Evolutionary conservation across 352 stramenopile genomes (phyloP).

Genomic region (Pythium grandisporangium): DNA sequence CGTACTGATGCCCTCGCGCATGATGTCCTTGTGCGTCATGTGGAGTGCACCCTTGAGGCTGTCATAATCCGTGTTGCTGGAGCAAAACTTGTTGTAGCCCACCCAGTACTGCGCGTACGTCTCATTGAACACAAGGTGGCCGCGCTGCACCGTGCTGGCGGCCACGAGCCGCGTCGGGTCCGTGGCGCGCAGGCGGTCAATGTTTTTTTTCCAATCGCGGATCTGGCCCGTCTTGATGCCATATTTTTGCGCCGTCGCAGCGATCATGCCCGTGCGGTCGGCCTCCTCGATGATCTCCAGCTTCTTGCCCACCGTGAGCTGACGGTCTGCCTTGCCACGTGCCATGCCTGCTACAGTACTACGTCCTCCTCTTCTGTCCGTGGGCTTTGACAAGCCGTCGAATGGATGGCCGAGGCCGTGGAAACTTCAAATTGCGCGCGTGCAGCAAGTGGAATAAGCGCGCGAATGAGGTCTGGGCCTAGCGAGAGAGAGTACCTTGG

Average conservation of each 20-base stretch:
- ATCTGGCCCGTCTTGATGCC: slow-evolving; percentile 82
- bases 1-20: slow-evolving; percentile 69
- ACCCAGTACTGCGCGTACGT: slow-evolving; percentile 86
- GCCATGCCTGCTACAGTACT: slow-evolving; percentile 34
- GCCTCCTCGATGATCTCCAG: slow-evolving; percentile 85
- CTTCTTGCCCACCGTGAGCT: slow-evolving; percentile 83
- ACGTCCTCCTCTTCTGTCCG: too few relatives aligned
- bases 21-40: slow-evolving; percentile 62
- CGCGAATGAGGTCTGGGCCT: too few relatives aligned
- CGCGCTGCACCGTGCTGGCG: slow-evolving; percentile 72
- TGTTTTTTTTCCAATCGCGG: slow-evolving; percentile 85
- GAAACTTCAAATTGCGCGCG: too few relatives aligned
- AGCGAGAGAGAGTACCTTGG: too few relatives aligned
- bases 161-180: slow-evolving; percentile 75
- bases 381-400: too few relatives aligned
- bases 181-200: slow-evolving; percentile 61
- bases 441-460: too few relatives aligned
- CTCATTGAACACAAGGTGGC: slow-evolving; percentile 83
- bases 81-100: slow-evolving; percentile 86
- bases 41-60: slow-evolving; percentile 61
- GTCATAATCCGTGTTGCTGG: slow-evolving; percentile 55
- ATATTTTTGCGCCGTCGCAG: slow-evolving; percentile 77
- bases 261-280: slow-evolving; percentile 68
- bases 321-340: slow-evolving; percentile 68
- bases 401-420: too few relatives aligned